Conservation (phyloP, 106 monocot species). For the Agapanthus africanus region DNA sequence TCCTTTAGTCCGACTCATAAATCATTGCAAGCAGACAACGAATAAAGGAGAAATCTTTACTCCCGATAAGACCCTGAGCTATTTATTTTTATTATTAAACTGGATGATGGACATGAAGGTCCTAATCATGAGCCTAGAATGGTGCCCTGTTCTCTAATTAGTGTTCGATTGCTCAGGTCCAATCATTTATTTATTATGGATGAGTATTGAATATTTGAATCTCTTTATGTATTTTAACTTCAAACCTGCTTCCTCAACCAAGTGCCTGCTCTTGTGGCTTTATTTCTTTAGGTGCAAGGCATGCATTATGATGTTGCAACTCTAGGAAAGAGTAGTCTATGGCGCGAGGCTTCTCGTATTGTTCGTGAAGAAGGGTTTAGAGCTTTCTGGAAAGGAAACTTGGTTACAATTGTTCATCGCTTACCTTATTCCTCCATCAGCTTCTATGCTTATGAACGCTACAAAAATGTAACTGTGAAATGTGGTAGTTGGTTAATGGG, state of each 20-base stretch:
- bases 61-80: background rate
- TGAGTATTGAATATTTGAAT: too few relatives aligned
- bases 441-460: conserved; percentile 88
- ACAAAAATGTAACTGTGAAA: conserved; percentile 58
- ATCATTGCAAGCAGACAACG: too few relatives aligned
- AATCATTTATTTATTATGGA: too few relatives aligned
- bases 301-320: conserved; percentile 82
- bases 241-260: background rate
- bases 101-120: too few relatives aligned
- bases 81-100: background rate
- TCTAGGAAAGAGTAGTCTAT: conserved; percentile 59
- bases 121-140: too few relatives aligned
- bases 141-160: too few relatives aligned
- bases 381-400: conserved; percentile 97
- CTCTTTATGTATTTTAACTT: too few relatives aligned
- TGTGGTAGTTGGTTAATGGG: background rate
- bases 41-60: background rate
- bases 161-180: too few relatives aligned
- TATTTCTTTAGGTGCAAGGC: conserved; percentile 68
- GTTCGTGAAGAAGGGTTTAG: conserved; percentile 77
- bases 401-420: conserved; percentile 86
- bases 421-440: conserved; percentile 92
- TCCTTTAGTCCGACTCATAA: too few relatives aligned
- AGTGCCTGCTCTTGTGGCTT: too few relatives aligned
- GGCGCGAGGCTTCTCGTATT: conserved; percentile 84